Percentiles rank a stretch among this genome's conserved stretches.
Conservation (phyloP, 78 protist genomes). For the Dictyostelium purpureum region DNA sequence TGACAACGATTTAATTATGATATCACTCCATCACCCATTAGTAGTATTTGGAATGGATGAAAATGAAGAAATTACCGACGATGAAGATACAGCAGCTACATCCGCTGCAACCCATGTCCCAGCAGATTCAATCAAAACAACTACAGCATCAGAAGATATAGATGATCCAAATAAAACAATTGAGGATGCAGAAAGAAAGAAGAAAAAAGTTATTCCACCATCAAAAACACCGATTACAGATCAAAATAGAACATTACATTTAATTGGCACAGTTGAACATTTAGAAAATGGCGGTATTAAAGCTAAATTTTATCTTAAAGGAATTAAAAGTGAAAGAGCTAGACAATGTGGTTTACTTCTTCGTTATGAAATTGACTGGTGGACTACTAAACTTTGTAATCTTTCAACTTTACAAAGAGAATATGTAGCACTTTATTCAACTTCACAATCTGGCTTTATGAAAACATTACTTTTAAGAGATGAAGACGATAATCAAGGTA, state of each 20-base stretch:
- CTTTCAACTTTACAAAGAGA: conserved; percentile 70
- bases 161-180: conserved; percentile 60
- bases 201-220: conserved; percentile 57
- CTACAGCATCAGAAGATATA: not conserved
- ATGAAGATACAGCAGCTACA: not conserved
- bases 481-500: not conserved
- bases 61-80: conserved; percentile 44
- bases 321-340: conserved; percentile 7
- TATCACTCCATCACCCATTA: conserved; percentile 60
- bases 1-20: conserved; percentile 70
- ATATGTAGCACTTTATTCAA: conserved; percentile 19
- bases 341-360: conserved; percentile 24
- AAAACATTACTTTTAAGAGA: conserved; percentile 43
- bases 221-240: conserved; percentile 41
- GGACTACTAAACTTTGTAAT: conserved; percentile 73
- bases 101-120: conserved; percentile 7
- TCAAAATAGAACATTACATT: conserved; percentile 29
- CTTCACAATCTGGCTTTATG: conserved; percentile 43
- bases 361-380: conserved; percentile 64
- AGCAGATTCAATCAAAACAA: not conserved
- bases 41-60: conserved; percentile 49
- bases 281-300: conserved; percentile 64
- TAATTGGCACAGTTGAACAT: conserved; percentile 71
- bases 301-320: conserved; percentile 37
- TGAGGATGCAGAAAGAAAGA: conserved; percentile 1